These are phyloP conservation scores for Elsinoe australis DNA, from an alignment of 2,329 filamentous ascomycete genomes.

Conservation along the genomic window DNA sequence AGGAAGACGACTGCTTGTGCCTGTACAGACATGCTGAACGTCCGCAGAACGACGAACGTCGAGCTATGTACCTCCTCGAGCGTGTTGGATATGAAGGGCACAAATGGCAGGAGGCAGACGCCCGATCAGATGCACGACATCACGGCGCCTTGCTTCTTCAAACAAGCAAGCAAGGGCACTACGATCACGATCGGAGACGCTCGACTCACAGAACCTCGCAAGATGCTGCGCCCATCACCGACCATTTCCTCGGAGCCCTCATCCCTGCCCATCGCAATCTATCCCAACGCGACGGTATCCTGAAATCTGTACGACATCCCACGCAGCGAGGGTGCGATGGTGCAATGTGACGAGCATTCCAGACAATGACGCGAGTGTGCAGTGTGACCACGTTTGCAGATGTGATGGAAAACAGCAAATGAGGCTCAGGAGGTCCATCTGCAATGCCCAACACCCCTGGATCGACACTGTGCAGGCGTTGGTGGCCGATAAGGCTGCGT, in stretches of 20 bases:
- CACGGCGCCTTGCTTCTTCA: too few relatives aligned
- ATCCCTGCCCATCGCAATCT: slow-evolving; percentile 9
- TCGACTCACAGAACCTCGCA: not conserved
- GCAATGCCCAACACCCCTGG: slow-evolving; percentile 1
- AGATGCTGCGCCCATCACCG: not conserved
- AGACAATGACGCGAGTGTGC: slow-evolving; percentile 4
- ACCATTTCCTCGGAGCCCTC: slow-evolving; percentile 8
- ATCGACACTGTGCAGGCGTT: slow-evolving; percentile 2
- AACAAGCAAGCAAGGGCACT: too few relatives aligned
- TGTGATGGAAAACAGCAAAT: not conserved
- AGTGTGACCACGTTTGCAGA: not conserved
- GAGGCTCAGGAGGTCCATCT: slow-evolving; percentile 8
- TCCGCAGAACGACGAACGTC: too few relatives aligned
- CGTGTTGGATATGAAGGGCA: too few relatives aligned
- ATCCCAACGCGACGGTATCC: slow-evolving; percentile 8
- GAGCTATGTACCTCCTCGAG: too few relatives aligned
- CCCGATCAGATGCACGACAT: too few relatives aligned
- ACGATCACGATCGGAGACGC: too few relatives aligned
- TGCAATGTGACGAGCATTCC: not conserved
- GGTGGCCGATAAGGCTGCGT: slow-evolving; percentile 2
- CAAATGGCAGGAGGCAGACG: too few relatives aligned
- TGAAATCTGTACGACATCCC: not conserved
- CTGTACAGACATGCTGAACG: too few relatives aligned
- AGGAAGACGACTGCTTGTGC: too few relatives aligned
- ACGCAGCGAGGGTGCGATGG: not conserved